A percentile compares a stretch with the other conserved stretches of the same genome.
phyloP scores from a whole-genome alignment of 108 stramenopile genomes.

The Fragilariopsis cylindrus region DNA sequence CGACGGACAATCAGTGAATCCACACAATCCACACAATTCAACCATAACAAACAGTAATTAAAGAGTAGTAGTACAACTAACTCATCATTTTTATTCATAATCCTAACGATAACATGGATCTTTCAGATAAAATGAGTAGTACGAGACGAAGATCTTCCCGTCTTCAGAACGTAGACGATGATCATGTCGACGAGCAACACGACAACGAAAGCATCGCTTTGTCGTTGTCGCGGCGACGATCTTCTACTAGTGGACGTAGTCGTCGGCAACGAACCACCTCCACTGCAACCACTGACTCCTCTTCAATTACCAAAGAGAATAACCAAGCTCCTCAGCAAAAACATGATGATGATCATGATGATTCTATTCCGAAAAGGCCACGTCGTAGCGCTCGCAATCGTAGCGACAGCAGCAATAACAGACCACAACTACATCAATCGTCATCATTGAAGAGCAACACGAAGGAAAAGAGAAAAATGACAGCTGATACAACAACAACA shows the following conservation, averaged over 20 bases:
- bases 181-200: not conserved
- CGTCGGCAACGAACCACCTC: not conserved
- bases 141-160: constrained; percentile 9
- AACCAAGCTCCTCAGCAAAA: not conserved
- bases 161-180: not conserved
- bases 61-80: no score
- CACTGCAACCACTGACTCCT: not conserved
- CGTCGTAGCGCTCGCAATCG: not conserved
- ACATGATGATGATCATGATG: not conserved
- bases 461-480: not conserved
- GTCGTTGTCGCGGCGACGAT: no score
- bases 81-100: no score
- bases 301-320: not conserved
- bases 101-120: no score
- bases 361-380: not conserved
- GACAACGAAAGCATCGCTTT: not conserved
- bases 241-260: no score
- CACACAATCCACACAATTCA: no score
- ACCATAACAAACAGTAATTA: no score
- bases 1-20: no score
- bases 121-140: not conserved
- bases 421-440: not conserved
- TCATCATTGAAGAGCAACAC: not conserved
- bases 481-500: not conserved
- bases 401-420: not conserved